Conservation (phyloP, 2,329 filamentous ascomycete species). For the Arthrobotrys megalospora region DNA sequence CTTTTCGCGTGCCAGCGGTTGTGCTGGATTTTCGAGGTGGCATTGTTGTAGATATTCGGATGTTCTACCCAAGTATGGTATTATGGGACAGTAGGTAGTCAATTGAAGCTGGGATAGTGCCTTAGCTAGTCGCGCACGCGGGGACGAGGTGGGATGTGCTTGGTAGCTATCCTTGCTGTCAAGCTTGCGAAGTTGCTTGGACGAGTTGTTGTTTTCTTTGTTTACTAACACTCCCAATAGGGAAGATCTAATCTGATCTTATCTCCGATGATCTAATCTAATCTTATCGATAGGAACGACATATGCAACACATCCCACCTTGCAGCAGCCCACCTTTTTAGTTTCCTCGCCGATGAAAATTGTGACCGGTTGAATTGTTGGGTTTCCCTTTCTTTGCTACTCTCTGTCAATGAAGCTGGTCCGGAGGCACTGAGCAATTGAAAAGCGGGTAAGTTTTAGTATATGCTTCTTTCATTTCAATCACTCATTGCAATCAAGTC, state of each 20-base stretch:
- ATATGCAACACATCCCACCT: constrained; percentile 59
- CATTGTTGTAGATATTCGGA: constrained; percentile 27
- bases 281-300: constrained; percentile 56
- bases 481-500: constrained; percentile 10
- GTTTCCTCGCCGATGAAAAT: constrained; percentile 30
- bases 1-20: constrained; percentile 45
- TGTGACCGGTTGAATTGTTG: constrained; percentile 31
- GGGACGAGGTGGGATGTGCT: constrained; percentile 42
- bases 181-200: constrained; percentile 36
- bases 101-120: constrained; percentile 4
- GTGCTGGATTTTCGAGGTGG: constrained; percentile 50
- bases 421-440: constrained; percentile 6
- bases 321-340: constrained; percentile 55
- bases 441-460: constrained; percentile 9
- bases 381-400: constrained; percentile 8
- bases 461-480: neutral
- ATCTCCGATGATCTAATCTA: constrained; percentile 40
- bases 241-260: constrained; percentile 19
- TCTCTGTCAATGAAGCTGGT: constrained; percentile 11
- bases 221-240: constrained; percentile 42
- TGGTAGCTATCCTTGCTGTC: constrained; percentile 9
- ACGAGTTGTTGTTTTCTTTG: constrained; percentile 57
- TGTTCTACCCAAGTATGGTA: neutral
- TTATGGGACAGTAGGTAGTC: neutral
- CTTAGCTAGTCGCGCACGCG: neutral